A percentile compares a stretch with the other conserved stretches of the same genome.
Evolutionary conservation across 1,284 basidiomycete genomes (phyloP).

Genomic region (Pisolithus thermaeus): DNA sequence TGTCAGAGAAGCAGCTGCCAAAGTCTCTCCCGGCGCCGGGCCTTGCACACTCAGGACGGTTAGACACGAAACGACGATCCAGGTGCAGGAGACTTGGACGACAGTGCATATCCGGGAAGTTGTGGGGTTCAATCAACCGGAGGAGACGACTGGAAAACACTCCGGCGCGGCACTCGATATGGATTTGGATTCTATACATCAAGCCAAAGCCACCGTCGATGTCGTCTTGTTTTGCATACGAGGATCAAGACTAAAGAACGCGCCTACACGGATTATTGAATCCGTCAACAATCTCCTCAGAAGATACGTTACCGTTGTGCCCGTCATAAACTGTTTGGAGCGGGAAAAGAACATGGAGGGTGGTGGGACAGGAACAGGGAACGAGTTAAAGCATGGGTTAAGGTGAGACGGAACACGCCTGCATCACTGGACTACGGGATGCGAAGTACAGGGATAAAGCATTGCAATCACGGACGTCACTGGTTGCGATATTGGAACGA

Average conservation of each 20-base stretch:
- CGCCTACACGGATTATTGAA: not conserved
- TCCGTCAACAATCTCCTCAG: not conserved
- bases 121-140: not conserved
- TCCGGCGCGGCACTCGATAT: not conserved
- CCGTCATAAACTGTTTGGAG: slow-evolving; percentile 3
- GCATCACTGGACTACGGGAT: slow-evolving; percentile 2
- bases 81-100: not conserved
- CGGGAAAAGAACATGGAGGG: not conserved
- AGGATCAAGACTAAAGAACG: not conserved
- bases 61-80: not conserved
- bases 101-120: not conserved
- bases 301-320: not conserved
- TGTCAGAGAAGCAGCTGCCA: not conserved
- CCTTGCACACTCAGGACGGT: not conserved
- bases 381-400: not conserved
- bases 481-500: not conserved
- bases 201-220: not conserved
- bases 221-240: not conserved
- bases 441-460: not conserved
- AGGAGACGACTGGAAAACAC: too few relatives aligned
- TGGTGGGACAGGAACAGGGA: not conserved
- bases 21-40: not conserved
- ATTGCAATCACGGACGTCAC: not conserved
- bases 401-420: not conserved
- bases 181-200: not conserved